Base-by-base conservation (phyloP, 345 rosid species). In the Salix caprea region DNA sequence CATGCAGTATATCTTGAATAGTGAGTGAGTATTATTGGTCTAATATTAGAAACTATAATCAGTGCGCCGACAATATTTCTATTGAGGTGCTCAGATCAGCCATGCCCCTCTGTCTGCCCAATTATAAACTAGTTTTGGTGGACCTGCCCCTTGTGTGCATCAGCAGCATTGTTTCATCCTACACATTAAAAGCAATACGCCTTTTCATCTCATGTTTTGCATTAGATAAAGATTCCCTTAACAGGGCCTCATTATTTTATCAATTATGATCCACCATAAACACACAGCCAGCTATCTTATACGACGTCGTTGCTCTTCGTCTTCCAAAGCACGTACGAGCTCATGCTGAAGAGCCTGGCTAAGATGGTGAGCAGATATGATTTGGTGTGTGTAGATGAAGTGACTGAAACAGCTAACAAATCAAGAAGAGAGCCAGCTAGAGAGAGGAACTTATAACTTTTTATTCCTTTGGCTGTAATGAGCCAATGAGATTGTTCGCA, bases 71-170 rank as follows among this genome's bases (percentile, higher is more conserved):
- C 70, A 69, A 58, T 64, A 71, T 46, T 44, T 40, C 40, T 61
- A 44, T 67, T 54, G 30, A 60, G 62, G 21, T 74, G 76, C 32
- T 60, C 80, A 81, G 75, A 81, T 72, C 42, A 58, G 71, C 80
- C 85, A 80, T 84, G 76, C 74, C 48, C 66, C 78, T 65, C 65
- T 84, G 87, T 87, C 89, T 78, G 81, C 56, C 74, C 78, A 71
- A 71, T 73, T 67, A 64, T 79, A 60, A 65, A 77, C 84, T 46
- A 64, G 56, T 83, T 74, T 58, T 74, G 76, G 84, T 80, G 86
- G 87, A 76, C 86, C 84, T 54, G 52, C 52, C 62, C 44, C 54
- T 37, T 74, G 13, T 74, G 11, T 10, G 13, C 64, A 39, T 44
- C 71, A 26, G 23, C 54, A 21, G 23, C 54, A 14, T 23, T 26